Conservation (phyloP, 1,284 basidiomycete genomes). For the Microbotryum violaceum region DNA sequence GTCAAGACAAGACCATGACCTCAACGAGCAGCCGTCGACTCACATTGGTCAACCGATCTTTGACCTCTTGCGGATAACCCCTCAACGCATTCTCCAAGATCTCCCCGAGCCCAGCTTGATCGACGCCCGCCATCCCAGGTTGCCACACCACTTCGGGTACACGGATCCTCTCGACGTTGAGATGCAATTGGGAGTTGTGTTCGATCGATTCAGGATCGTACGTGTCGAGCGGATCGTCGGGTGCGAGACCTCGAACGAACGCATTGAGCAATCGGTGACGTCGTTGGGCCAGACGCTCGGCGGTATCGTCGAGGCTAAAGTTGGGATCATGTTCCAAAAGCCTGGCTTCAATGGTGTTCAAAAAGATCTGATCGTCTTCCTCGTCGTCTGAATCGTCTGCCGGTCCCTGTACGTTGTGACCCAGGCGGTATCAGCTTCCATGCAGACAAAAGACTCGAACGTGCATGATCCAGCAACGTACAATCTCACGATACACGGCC, state of each 20-base stretch:
- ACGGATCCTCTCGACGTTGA: conserved; percentile 88
- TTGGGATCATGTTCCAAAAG: conserved; percentile 73
- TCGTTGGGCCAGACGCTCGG: conserved; percentile 64
- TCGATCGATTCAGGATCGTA: conserved; percentile 51
- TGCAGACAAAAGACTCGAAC: neutral
- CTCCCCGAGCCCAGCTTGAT: conserved; percentile 88
- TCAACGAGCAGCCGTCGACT: conserved; percentile 21
- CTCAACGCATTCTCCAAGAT: conserved; percentile 76
- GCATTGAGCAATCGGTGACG: conserved; percentile 77
- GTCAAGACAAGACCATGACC: neutral
- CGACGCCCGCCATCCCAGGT: conserved; percentile 85
- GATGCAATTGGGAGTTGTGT: conserved; percentile 68
- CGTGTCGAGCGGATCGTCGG: conserved; percentile 49
- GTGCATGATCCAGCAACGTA: conserved; percentile 40
- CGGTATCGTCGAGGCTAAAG: conserved; percentile 74
- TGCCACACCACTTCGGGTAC: conserved; percentile 92
- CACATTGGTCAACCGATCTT: conserved; percentile 52
- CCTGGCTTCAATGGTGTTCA: conserved; percentile 70
- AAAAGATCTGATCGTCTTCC: conserved; percentile 74
- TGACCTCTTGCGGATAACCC: conserved; percentile 64
- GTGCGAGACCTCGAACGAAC: conserved; percentile 56
- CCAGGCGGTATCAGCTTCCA: conserved; percentile 45
- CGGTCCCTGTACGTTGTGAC: conserved; percentile 44
- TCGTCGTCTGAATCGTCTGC: conserved; percentile 88
- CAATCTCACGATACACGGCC: conserved; percentile 96